Evolutionary conservation across 306 rosid genomes (phyloP), one percentile per base, ranked within the genome.

Genomic region (Sophora flavescens): DNA sequence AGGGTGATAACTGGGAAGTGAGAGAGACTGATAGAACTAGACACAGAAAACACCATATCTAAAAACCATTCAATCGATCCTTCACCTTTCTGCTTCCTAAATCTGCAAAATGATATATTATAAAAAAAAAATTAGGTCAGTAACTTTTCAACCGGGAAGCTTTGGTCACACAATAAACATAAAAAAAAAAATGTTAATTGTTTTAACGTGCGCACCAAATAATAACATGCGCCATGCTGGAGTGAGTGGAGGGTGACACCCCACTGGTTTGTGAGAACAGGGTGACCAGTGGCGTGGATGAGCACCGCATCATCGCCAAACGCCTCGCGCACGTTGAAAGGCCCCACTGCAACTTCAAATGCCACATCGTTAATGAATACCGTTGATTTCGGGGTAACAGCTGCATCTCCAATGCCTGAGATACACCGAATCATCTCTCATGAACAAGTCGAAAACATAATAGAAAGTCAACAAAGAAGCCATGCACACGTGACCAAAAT

Each of bases 311-410:
- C 97, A 38, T 84, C 92, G 9, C 97, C 98, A 78, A 95, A 92
- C 11, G 98, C 97, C 82, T 85, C 97, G 1, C 97, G 85, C 57
- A 95, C 86, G 79, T 89, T 90, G 85, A 95, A 88, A 4, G 92
- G 93, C 8, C 96, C 93, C 60, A 76, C 74, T 0, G 79, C 79
- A 47, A 95, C 96, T 83, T 95, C 98, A 53, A 90, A 90, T 2
- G 90, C 96, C 63, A 92, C 90, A 72, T 90, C 97, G 79, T 95
- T 95, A 36, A 95, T 92, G 88, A 95, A 86, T 78, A 92, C 97
- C 82, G 88, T 90, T 59, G 84, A 82, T 85, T 82, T 90, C 17
- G 77, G 85, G 67, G 72, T 54, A 8, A 67, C 82, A 59, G 22
- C 85, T 52, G 45, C 38, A 79, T 74, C 87, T 14, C 85, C 96